Base-by-base conservation (phyloP, 1,284 basidiomycete genomes). In the Rhodotorula sp. region DNA sequence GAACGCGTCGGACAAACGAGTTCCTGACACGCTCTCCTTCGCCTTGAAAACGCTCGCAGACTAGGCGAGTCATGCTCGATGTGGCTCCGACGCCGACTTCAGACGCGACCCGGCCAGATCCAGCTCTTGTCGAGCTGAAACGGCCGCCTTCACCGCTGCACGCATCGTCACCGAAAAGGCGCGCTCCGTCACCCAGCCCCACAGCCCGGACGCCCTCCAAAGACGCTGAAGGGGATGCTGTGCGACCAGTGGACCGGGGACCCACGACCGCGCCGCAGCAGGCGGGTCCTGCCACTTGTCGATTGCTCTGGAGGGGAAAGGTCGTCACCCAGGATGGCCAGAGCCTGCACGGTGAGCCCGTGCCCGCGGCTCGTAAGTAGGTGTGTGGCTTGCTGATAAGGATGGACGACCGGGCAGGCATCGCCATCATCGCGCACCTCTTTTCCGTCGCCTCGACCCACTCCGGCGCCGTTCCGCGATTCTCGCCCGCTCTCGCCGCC, bases 401-500 rank as follows among this genome's bases (percentile, higher is more conserved):
- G 16, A 4, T 21, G 26, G 34, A 28, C 12, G 18, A 43, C 10
- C 38, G 38, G 10, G 18, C 58, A 76, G 74, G 74, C 1, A 49
- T 76, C 56, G 74, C 74, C 23, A 67, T 76, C 56, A 64, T 76
- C 58, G 72, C 74, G 15, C 74, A 76, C 57, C 64, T 74, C 50
- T 76, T 76, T 50, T 50, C 74, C n/a, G 63, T 75, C n/a, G 48
- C 72, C 3, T 70, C 34, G 34, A 7, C 34, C 5, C 34, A 34
- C 34, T 34, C 70, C 31, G 31, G 49, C 8, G 16, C 28, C 15
- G n/a, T 26, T 31, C 54, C 38, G 50, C 50, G 26, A 16, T 38
- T 60, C 48, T 48, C 60, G 18, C 59, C 73, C 48, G 23, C 65
- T 16, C 26, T 50, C 62, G 38, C 31, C 2, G 31, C 48, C 58